Evolutionary conservation across 345 rosid genomes (phyloP), one percentile per base, ranked within the genome.

Genomic region (Heritiera littoralis): DNA sequence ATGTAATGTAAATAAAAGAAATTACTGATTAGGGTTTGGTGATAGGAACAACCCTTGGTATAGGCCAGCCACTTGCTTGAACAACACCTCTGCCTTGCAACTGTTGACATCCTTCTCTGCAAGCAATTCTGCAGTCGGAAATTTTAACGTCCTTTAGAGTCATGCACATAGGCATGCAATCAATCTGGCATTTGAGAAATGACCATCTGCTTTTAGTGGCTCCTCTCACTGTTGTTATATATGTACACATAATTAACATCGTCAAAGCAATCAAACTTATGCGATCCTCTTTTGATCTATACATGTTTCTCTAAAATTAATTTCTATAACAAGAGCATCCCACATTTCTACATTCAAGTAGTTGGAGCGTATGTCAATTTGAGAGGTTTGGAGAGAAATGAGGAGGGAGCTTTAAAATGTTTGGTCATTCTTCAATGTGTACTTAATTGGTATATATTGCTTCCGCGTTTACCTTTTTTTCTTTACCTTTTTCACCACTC

Each of bases 161-260:
- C 76, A 73, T 73, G 23, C 76, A 73, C 64, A 73, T 38, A 1
- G 76, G 76, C 76, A 73, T 32, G 64, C 76, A 73, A 38, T 73
- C 76, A 0, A 73, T 54, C 32, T 18, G 63, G 11, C 76, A 73
- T 55, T 73, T 73, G 30, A 18, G 9, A n/a, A 54, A 73, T 20
- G 76, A 73, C 76, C 76, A 73, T 55, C 10, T 10, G 9, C 0
- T 14, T 56, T 55, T 55, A 1, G 0, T 6, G 17, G 4, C 49
- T 2, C 63, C 48, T 17, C 6, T 55, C 49, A 28, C 74, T 8
- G 13, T 49, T 12, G 12, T 48, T 32, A 38, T 54, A 54, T 54
- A 1, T 18, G 63, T 10, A 38, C 0, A 73, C 30, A 73, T 5
- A 9, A n/a, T 38, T 11, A 73, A 8, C 32, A 73, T 13, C 2